Evolutionary conservation across 2,329 filamentous ascomycete genomes (phyloP), one percentile per base, ranked within the genome.

Genomic region (Raffaelea albimanens): DNA sequence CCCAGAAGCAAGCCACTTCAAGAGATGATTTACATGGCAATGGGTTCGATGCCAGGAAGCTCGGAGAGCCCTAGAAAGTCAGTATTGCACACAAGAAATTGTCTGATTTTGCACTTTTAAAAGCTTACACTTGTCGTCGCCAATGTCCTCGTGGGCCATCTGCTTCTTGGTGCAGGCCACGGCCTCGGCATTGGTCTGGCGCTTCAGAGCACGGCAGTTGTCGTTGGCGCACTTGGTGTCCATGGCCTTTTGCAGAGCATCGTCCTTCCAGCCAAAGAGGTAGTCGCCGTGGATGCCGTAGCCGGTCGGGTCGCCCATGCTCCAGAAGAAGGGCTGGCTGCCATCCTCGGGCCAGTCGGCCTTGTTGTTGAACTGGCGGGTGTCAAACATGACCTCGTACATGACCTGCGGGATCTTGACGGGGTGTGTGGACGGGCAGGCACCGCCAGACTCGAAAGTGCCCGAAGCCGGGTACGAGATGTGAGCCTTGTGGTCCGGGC

Each of bases 401-500:
- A 56, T 55, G 48, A 55, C 44, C 55, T 56, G 55, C 19, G 53
- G 55, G 43, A 55, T 54, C 53, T 50, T 50, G 44, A 56, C 50
- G 3, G 55, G 53, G 46, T 55, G 55, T 16, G 52, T 41, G 3
- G 48, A 18, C n/a, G 55, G 53, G 44, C 53, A 56, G 31, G 53
- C 47, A 36, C 54, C 54, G 44, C 54, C 54, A 42, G 44, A 44
- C 52, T 56, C 54, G 34, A 55, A 56, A 18, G 53, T 55, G 34
- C 54, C 54, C 9, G 43, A 46, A 13, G 48, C 40, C 23, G 53
- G 50, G 45, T 54, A 52, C 19, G 51, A 48, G 33, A 50, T 50
- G 44, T 54, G 50, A 16, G 47, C 53, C 43, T 67, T 63, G 55
- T 71, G 67, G 53, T 70, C 66, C 2, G 67, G 66, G 25, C 60